A percentile compares a stretch with the other conserved stretches of the same genome.
phyloP scores from a whole-genome alignment of 176 grass and related monocot genomes.

The Sorghum bicolor region DNA sequence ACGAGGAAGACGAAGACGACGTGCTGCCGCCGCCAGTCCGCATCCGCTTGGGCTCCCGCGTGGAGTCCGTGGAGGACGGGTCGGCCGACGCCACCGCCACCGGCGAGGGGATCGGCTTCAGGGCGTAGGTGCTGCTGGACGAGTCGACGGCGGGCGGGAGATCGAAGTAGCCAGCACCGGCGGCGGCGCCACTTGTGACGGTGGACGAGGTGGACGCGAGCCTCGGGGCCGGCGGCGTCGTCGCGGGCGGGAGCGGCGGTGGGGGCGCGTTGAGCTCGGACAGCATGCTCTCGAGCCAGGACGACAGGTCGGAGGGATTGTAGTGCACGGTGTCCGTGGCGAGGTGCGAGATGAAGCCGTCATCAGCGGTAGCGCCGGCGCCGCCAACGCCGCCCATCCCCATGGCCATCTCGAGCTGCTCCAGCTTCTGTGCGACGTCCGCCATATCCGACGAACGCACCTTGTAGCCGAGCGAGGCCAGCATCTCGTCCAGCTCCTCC shows the following conservation, averaged over 20 bases:
- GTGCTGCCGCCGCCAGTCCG: constrained; percentile 63
- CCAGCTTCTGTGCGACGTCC: constrained; percentile 94
- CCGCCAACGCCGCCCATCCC: constrained; percentile 41
- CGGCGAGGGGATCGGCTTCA: constrained; percentile 47
- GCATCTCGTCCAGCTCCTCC: constrained; percentile 79
- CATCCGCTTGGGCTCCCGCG: constrained; percentile 71
- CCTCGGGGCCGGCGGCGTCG: neutral
- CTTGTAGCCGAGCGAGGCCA: constrained; percentile 94
- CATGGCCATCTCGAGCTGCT: constrained; percentile 99
- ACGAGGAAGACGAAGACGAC: constrained; percentile 69
- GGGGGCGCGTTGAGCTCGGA: constrained; percentile 79
- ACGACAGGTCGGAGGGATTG: constrained; percentile 79
- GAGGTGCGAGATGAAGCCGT: constrained; percentile 51
- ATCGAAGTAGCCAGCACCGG: neutral
- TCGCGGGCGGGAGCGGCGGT: constrained; percentile 45
- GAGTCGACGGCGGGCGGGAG: constrained; percentile 41
- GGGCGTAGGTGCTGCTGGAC: constrained; percentile 47
- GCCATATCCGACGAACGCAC: constrained; percentile 93
- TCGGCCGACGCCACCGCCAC: constrained; percentile 5
- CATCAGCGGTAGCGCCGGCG: constrained; percentile 23
- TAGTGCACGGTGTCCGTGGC: constrained; percentile 85
- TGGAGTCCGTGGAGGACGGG: constrained; percentile 41
- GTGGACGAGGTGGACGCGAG: constrained; percentile 31
- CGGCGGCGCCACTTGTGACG: neutral
- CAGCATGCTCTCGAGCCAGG: constrained; percentile 87